Percentiles rank a stretch among this genome's conserved stretches.
Conservation (phyloP, 441 rosid species). For the Jatropha podagrica region DNA sequence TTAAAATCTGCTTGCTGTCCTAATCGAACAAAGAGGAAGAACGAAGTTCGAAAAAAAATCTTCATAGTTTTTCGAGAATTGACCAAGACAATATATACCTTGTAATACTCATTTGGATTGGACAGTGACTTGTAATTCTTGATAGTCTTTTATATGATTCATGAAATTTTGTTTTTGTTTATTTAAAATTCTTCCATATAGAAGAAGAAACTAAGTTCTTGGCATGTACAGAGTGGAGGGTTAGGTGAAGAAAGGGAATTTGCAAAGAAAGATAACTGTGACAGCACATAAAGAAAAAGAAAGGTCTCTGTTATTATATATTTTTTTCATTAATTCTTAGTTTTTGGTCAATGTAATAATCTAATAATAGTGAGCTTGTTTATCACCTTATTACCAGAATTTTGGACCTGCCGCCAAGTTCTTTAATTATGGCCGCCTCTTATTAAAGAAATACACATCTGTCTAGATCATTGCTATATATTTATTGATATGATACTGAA, state of each 20-base stretch:
- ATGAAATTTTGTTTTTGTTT: conserved; percentile 1
- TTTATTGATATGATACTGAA: neutral
- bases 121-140: conserved; percentile 25
- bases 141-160: conserved; percentile 5
- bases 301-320: conserved; percentile 10
- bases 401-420: conserved; percentile 17
- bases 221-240: conserved; percentile 27
- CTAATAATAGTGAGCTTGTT: conserved; percentile 2
- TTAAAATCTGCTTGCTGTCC: conserved; percentile 30
- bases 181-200: neutral
- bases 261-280: conserved; percentile 22
- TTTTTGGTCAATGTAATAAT: neutral
- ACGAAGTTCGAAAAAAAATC: too few species aligned
- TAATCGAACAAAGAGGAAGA: neutral
- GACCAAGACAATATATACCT: conserved; percentile 24
- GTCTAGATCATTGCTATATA: neutral
- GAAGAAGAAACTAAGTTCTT: conserved; percentile 8
- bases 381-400: conserved; percentile 15
- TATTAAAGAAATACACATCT: neutral
- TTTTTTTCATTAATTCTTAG: neutral
- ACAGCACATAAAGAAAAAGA: conserved; percentile 34
- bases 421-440: neutral
- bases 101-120: conserved; percentile 24
- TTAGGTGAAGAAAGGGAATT: conserved; percentile 38
- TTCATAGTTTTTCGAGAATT: conserved; percentile 10